Evolutionary conservation across 2,329 filamentous ascomycete genomes (phyloP).

Genomic region (Xylaria sp.): DNA sequence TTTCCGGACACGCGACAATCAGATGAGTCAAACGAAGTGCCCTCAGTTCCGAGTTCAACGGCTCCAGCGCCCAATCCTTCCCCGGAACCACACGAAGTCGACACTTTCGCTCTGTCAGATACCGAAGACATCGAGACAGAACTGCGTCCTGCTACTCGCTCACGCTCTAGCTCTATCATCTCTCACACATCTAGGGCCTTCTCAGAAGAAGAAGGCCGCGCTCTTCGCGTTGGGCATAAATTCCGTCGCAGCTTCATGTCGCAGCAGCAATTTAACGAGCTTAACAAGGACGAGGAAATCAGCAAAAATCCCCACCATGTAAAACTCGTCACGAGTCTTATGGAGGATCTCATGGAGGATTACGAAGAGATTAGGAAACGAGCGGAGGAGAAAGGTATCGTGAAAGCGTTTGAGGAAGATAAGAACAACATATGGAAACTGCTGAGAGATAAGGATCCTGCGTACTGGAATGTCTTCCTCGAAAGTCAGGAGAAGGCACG

Average conservation of each 20-base stretch:
- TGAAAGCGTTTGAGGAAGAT: constrained; percentile 70
- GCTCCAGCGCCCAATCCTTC: constrained; percentile 44
- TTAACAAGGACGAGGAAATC: constrained; percentile 62
- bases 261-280: constrained; percentile 61
- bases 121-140: constrained; percentile 60
- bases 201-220: constrained; percentile 66
- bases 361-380: constrained; percentile 66
- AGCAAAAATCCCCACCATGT: constrained; percentile 61
- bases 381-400: constrained; percentile 66
- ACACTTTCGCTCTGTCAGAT: constrained; percentile 57
- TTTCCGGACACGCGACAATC: constrained; percentile 83
- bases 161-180: constrained; percentile 64
- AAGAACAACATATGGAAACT: constrained; percentile 60
- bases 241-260: constrained; percentile 65
- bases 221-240: constrained; percentile 65
- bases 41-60: constrained; percentile 42
- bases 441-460: constrained; percentile 70
- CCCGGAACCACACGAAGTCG: constrained; percentile 50
- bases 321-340: constrained; percentile 67
- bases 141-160: constrained; percentile 55
- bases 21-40: constrained; percentile 45
- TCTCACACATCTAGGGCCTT: constrained; percentile 62
- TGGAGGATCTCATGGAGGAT: constrained; percentile 71
- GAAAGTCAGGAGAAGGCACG: constrained; percentile 69
- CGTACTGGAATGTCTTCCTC: constrained; percentile 71